phyloP scores from a whole-genome alignment of 2,329 filamentous ascomycete species.

The Cyanodermella asteris region DNA sequence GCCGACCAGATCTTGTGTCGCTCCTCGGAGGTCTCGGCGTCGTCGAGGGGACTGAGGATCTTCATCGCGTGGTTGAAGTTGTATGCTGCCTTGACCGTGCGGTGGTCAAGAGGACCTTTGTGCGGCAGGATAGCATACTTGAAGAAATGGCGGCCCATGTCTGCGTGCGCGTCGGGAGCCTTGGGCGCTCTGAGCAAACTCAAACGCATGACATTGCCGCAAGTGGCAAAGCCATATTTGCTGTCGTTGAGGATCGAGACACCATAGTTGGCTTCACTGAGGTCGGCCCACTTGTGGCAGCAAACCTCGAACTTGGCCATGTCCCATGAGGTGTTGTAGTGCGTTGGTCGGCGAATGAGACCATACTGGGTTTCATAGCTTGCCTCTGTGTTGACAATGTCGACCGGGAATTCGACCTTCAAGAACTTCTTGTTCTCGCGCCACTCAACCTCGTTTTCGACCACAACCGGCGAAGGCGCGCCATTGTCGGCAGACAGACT shows the following conservation, averaged over 20 bases:
- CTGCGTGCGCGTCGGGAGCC: slow-evolving; percentile 77
- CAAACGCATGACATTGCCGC: slow-evolving; percentile 72
- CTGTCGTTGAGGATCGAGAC: slow-evolving; percentile 86
- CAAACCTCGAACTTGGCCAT: slow-evolving; percentile 98
- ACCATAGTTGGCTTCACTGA: slow-evolving; percentile 72
- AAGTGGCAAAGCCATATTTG: slow-evolving; percentile 89
- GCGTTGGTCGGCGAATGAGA: slow-evolving; percentile 69
- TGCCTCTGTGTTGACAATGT: slow-evolving; percentile 75
- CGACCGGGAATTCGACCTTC: slow-evolving; percentile 94
- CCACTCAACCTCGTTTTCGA: slow-evolving; percentile 82
- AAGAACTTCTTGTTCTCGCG: slow-evolving; percentile 92
- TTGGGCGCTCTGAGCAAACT: slow-evolving; percentile 73
- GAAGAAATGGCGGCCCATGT: slow-evolving; percentile 78
- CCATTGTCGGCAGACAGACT: slow-evolving; percentile 49
- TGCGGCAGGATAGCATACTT: slow-evolving; percentile 85
- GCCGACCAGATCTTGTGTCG: slow-evolving; percentile 26
- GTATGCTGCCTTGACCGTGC: slow-evolving; percentile 62
- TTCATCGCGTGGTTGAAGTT: slow-evolving; percentile 74
- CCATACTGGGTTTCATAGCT: slow-evolving; percentile 92
- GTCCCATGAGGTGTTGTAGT: slow-evolving; percentile 96
- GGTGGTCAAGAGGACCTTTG: slow-evolving; percentile 43
- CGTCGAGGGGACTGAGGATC: slow-evolving; percentile 18
- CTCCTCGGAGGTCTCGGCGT: slow-evolving; percentile 5
- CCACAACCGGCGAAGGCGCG: slow-evolving; percentile 49
- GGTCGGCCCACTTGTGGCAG: slow-evolving; percentile 82